Evolutionary conservation across 768 basidiomycete genomes (phyloP).

Genomic region (Collybiopsis confluens): DNA sequence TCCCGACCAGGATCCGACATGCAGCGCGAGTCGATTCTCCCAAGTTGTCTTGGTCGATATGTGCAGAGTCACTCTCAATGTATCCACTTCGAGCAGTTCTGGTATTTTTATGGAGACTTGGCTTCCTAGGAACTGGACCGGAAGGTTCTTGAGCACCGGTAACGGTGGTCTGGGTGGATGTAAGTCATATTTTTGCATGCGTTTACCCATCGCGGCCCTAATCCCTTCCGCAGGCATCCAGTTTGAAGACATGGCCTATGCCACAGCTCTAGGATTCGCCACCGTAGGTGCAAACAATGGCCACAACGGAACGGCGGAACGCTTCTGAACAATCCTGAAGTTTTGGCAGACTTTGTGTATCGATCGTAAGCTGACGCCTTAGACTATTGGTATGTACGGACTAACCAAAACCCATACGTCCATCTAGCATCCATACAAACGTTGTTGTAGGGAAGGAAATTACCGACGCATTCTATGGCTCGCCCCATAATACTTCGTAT

Average conservation of each 20-base stretch:
- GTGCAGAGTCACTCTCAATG: conserved; percentile 11
- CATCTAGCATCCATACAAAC: conserved; percentile 10
- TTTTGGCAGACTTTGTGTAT: conserved; percentile 18
- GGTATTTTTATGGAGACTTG: conserved; percentile 10
- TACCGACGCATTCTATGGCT: conserved; percentile 16
- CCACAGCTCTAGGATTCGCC: conserved; percentile 14
- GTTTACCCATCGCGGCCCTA: not conserved
- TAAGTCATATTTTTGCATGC: conserved; percentile 2
- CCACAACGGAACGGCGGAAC: conserved; percentile 14
- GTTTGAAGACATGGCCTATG: conserved; percentile 7
- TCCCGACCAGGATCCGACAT: not conserved
- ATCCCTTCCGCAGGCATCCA: conserved; percentile 6
- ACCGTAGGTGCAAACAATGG: conserved; percentile 17
- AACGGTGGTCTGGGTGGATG: conserved; percentile 12
- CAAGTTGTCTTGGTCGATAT: not conserved
- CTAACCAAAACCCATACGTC: not conserved
- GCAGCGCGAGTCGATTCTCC: not conserved
- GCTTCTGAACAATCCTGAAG: conserved; percentile 15
- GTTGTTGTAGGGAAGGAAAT: conserved; percentile 17
- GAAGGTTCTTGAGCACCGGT: conserved; percentile 9
- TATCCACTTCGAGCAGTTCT: conserved; percentile 7
- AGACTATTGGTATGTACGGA: not conserved
- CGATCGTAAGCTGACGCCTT: conserved; percentile 5
- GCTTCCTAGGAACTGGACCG: conserved; percentile 11
- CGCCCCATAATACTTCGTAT: conserved; percentile 15